Evolutionary conservation across 1,284 basidiomycete species (phyloP), one percentile per base, ranked within the genome.

Genomic region (Ganoderma multipileum): DNA sequence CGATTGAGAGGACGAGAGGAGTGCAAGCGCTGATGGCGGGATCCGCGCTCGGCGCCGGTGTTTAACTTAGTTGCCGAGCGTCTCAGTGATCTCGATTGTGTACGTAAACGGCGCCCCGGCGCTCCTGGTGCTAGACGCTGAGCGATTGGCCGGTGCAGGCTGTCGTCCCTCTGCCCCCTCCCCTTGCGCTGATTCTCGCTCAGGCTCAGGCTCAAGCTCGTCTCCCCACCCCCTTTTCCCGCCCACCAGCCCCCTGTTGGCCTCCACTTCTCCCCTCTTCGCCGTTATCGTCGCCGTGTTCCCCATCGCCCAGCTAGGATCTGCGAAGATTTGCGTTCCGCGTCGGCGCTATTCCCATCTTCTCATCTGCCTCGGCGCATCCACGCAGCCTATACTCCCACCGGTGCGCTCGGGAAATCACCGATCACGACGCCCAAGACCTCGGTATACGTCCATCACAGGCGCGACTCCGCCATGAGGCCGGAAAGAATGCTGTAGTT

Each of bases 291-390:
- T 8, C 1, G 1, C 12, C 16, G 2, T 54, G 52, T 28, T 30
- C 28, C 52, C 47, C 52, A 33, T 33, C 52, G 28, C 52, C 52
- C 30, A 16, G 55, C 16, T 16, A 30, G 33, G 55, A 58, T 58
- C 55, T 38, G 36, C 55, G 36, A 58, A 33, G 55, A 58, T 58
- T 58, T 58, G 33, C 55, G 55, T 58, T 38, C 7, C 55, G 30
- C 55, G 20, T 20, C 55, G 55, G 55, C 55, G 55, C 33, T 38
- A 36, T 58, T 30, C 20, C 7, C 55, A 11, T 36, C 55, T 38
- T 58, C 55, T 57, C 28, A 23, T 54, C 20, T n/a, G 36, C 20
- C 30, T 36, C 54, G 20, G 6, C 18, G 33, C 55, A n/a, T 12
- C 55, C 55, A 36, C 33, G 33, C 55, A 20, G 33, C 33, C 20